Percentiles rank a stretch among this genome's conserved stretches.
phyloP scores from a whole-genome alignment of 1,139 yeast genomes.

The Pneumocystis wakefieldiae region DNA sequence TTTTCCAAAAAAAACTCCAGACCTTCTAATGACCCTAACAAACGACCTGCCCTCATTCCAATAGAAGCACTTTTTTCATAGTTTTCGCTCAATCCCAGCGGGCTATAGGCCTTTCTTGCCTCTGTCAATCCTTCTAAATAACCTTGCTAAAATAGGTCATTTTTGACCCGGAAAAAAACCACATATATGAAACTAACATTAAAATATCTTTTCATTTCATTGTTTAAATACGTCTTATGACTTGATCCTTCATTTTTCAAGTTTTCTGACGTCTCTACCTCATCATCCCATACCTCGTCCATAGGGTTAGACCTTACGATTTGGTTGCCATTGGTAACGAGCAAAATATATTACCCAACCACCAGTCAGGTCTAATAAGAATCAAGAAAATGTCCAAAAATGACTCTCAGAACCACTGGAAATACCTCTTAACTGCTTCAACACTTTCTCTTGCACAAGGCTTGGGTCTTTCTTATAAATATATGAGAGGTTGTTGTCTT shows the following conservation, averaged over 20 bases:
- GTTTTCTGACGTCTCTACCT: background rate
- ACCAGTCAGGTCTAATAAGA: no score
- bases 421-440: background rate
- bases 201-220: background rate
- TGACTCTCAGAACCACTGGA: background rate
- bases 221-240: background rate
- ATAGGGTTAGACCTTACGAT: background rate
- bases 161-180: background rate
- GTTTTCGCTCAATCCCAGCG: background rate
- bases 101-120: background rate
- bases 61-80: background rate
- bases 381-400: background rate
- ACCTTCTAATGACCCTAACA: background rate
- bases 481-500: background rate
- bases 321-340: background rate
- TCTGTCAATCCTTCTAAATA: background rate
- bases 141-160: background rate
- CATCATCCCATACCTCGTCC: background rate
- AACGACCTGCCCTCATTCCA: background rate
- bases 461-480: background rate
- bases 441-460: background rate
- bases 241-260: background rate
- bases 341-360: no score
- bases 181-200: background rate
- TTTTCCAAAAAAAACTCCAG: background rate